A percentile compares a stretch with the other conserved stretches of the same genome.
phyloP scores from a whole-genome alignment of 2,329 filamentous ascomycete genomes.

The Xylariaceae sp. region DNA sequence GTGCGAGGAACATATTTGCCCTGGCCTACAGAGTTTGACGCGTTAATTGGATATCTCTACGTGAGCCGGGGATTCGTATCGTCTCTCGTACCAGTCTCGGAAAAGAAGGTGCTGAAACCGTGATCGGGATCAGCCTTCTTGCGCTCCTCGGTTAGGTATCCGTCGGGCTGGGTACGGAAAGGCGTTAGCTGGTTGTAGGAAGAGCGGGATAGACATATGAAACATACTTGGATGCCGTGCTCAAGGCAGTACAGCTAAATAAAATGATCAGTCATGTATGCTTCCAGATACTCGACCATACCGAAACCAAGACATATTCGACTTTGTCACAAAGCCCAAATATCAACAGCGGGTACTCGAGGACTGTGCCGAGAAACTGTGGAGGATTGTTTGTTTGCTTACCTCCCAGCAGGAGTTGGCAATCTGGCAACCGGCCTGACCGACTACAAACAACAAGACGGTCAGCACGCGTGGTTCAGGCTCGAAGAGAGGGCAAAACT shows the following conservation, averaged over 20 bases:
- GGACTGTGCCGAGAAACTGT: constrained; percentile 6
- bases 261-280: no score
- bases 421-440: constrained; percentile 99
- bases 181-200: constrained; percentile 25
- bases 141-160: constrained; percentile 96
- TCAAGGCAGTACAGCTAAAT: constrained; percentile 97
- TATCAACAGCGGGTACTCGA: constrained; percentile 3
- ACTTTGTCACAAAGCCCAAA: no score
- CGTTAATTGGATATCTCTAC: constrained; percentile 10
- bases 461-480: constrained; percentile 45
- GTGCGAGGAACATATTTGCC: constrained; percentile 98
- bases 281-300: no score
- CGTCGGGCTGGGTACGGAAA: constrained; percentile 72
- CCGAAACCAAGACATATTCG: no score
- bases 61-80: constrained; percentile 8
- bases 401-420: constrained; percentile 99
- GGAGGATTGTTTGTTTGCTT: constrained; percentile 41
- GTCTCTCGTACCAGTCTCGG: constrained; percentile 78
- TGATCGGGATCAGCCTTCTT: constrained; percentile 90
- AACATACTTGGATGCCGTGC: constrained; percentile 93
- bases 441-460: constrained; percentile 64
- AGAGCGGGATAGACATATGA: constrained; percentile 11
- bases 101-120: constrained; percentile 99
- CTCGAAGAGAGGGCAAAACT: constrained; percentile 7
- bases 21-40: constrained; percentile 59